These are phyloP conservation scores for Fusarium clavum DNA, from an alignment of 2,329 filamentous ascomycete genomes.

Conservation along the genomic window DNA sequence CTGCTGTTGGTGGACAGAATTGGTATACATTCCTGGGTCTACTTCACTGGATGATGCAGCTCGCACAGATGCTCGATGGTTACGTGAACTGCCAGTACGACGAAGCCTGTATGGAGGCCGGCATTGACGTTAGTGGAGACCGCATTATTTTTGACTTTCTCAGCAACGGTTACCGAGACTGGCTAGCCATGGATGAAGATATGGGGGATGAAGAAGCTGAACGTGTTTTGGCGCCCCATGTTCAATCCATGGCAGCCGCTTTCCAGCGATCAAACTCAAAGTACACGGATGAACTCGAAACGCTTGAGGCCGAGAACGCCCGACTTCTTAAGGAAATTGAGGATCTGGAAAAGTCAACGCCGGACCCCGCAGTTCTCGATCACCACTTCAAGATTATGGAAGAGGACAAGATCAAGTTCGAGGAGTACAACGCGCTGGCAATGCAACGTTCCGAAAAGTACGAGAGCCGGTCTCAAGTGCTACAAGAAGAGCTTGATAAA, in stretches of 20 bases:
- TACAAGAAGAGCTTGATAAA: constrained; percentile 89
- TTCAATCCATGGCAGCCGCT: constrained; percentile 86
- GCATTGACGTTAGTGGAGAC: constrained; percentile 88
- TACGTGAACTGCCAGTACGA: constrained; percentile 85
- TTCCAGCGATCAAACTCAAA: constrained; percentile 88
- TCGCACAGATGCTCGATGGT: constrained; percentile 91
- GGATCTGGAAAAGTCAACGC: constrained; percentile 86
- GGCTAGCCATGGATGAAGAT: constrained; percentile 92
- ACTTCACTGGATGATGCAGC: constrained; percentile 99
- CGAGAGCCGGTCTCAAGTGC: constrained; percentile 79
- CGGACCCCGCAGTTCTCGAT: constrained; percentile 85
- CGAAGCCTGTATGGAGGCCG: constrained; percentile 87
- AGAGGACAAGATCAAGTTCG: constrained; percentile 94
- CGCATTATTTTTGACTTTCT: constrained; percentile 95
- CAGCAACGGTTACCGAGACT: constrained; percentile 89
- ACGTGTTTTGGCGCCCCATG: constrained; percentile 81
- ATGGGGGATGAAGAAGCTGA: constrained; percentile 87
- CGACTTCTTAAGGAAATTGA: constrained; percentile 86
- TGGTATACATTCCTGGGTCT: constrained; percentile 95
- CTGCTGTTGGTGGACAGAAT: constrained; percentile 94
- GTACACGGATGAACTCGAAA: constrained; percentile 84
- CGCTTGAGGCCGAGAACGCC: constrained; percentile 87
- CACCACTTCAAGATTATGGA: constrained; percentile 93
- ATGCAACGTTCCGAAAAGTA: constrained; percentile 90
- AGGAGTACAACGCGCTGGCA: constrained; percentile 90